phyloP scores from a whole-genome alignment of 1,284 basidiomycete genomes.

The Cryptococcus deneoformans region DNA sequence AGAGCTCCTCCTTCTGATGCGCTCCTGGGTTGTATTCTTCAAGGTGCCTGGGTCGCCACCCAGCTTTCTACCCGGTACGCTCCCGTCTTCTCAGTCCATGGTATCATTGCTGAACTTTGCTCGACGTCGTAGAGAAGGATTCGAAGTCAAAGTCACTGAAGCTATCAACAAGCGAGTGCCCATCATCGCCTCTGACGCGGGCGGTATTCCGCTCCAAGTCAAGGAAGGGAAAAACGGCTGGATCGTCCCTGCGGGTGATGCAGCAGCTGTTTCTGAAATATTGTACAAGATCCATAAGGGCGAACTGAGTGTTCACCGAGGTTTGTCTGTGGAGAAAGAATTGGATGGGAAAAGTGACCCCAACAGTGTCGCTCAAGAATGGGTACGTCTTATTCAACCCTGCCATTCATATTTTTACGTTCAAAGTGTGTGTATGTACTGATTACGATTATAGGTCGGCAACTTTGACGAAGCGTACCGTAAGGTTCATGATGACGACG shows the following conservation, averaged over 20 bases:
- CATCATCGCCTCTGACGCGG: constrained; percentile 72
- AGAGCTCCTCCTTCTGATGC: constrained; percentile 42
- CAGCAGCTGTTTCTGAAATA: constrained; percentile 66
- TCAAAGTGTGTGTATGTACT: too few species aligned
- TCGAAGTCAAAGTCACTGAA: constrained; percentile 85
- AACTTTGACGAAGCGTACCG: constrained; percentile 21
- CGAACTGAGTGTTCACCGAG: constrained; percentile 42
- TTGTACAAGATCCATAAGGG: constrained; percentile 72
- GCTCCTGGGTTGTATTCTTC: constrained; percentile 43
- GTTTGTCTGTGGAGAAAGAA: constrained; percentile 10
- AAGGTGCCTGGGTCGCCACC: constrained; percentile 44
- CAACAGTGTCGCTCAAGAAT: constrained; percentile 31
- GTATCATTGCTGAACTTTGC: too few species aligned
- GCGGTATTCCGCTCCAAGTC: constrained; percentile 84
- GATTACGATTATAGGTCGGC: constrained; percentile 9
- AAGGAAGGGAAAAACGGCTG: constrained; percentile 77
- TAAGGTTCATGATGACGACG: constrained; percentile 22
- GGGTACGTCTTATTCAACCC: background rate
- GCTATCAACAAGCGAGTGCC: constrained; percentile 80
- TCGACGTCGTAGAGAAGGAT: constrained; percentile 66
- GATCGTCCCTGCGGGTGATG: constrained; percentile 69
- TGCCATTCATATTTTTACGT: too few species aligned
- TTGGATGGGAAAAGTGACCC: constrained; percentile 24
- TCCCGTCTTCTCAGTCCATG: too few species aligned
- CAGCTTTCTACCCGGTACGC: constrained; percentile 31